These are phyloP conservation scores for Neoboletus magnificus DNA, from an alignment of 768 basidiomycete genomes.

Conservation along the genomic window DNA sequence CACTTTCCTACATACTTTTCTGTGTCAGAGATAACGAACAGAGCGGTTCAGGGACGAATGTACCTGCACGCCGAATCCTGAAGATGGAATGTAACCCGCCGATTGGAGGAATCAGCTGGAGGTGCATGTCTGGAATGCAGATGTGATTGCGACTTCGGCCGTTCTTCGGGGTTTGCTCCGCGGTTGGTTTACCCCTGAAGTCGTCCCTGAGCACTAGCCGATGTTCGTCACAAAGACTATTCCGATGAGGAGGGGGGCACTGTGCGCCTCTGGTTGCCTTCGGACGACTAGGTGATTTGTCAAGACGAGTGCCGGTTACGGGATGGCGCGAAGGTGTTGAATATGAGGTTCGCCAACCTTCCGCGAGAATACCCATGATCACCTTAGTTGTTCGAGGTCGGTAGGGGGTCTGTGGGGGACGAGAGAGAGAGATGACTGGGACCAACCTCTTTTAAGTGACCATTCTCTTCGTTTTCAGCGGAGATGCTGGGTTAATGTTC, in stretches of 20 bases:
- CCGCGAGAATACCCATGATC: conserved; percentile 1
- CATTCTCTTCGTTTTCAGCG: not conserved
- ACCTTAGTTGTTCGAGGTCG: not conserved
- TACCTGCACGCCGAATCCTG: not conserved
- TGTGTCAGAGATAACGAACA: not conserved
- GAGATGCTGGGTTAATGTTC: not conserved
- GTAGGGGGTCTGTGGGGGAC: not conserved
- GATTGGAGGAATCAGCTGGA: not conserved
- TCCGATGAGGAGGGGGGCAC: not conserved
- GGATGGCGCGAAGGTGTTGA: too few species aligned
- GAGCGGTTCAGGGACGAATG: not conserved
- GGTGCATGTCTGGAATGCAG: too few species aligned
- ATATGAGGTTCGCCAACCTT: not conserved
- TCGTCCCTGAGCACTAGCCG: not conserved
- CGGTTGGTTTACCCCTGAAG: not conserved
- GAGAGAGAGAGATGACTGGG: not conserved
- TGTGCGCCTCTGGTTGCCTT: fast-evolving
- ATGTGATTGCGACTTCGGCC: not conserved
- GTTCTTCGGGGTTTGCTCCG: not conserved
- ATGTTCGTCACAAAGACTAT: not conserved
- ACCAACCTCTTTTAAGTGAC: too few species aligned
- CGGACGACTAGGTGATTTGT: not conserved
- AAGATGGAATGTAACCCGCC: not conserved
- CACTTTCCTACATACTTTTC: not conserved
- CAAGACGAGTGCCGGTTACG: not conserved